Conservation (phyloP, 202 grass and related monocot species). For the Panicum virgatum region DNA sequence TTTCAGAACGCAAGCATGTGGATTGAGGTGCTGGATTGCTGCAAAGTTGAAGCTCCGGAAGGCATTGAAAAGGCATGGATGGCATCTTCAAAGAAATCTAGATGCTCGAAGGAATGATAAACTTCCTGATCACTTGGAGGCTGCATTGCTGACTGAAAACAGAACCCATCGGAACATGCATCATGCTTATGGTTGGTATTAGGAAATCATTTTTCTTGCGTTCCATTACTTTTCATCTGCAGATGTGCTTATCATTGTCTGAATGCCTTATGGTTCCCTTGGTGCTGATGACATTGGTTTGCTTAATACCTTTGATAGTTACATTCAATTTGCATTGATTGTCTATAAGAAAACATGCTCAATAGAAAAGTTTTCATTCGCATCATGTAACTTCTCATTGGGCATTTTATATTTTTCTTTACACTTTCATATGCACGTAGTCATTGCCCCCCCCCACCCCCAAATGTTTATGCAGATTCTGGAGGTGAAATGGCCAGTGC, state of each 20-base stretch:
- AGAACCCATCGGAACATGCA: constrained; percentile 6
- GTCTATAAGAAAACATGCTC: neutral
- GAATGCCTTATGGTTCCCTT: neutral
- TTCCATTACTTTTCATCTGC: neutral
- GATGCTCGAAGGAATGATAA: constrained; percentile 40
- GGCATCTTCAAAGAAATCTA: constrained; percentile 50
- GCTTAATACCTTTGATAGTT: constrained; percentile 13
- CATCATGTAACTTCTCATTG: neutral
- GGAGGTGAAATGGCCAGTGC: constrained; percentile 36
- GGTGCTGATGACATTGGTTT: constrained; percentile 4
- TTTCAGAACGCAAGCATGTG: constrained; percentile 44
- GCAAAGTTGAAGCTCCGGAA: constrained; percentile 50
- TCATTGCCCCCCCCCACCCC: neutral
- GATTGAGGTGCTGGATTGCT: constrained; percentile 49
- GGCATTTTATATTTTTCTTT: constrained; percentile 23
- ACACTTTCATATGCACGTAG: constrained; percentile 4
- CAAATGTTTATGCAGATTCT: constrained; percentile 58
- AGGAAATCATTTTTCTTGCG: neutral
- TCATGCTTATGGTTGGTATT: constrained; percentile 37
- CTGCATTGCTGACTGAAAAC: constrained; percentile 19
- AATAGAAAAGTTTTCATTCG: neutral
- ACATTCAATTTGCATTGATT: constrained; percentile 7
- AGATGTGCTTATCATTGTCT: neutral
- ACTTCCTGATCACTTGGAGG: constrained; percentile 18
- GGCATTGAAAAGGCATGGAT: constrained; percentile 52